Evolutionary conservation across 2,329 filamentous ascomycete species (phyloP), one percentile per base, ranked within the genome.

Genomic region (Cryphonectria radicalis): DNA sequence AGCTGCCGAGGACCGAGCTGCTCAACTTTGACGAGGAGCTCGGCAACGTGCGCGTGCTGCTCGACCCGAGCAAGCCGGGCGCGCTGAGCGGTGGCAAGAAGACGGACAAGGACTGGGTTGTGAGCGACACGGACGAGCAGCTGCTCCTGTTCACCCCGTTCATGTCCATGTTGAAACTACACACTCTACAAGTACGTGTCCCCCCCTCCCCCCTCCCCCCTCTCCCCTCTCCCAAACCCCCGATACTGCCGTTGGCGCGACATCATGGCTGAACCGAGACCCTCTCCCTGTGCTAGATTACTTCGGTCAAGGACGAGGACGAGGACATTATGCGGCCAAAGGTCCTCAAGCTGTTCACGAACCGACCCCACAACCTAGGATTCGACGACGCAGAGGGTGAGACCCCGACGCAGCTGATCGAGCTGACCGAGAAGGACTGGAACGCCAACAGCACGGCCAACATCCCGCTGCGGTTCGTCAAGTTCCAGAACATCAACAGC

Each of bases 71-170:
- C 70, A 90, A 91, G 81, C 95, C 95, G 7, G 89, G 86, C 68
- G 86, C 86, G 0, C 81, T 95, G 69, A 80, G 81, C 65, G 89
- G 90, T 77, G 87, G 83, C 69, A 90, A 90, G 78, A 82, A 80
- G 25, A 80, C 82, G 13, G 82, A 84, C 46, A 89, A 89, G 78
- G 95, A 99, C 82, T 98, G 93, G 91, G 91, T 98, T 32, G 93
- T 98, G 85, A 98, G 94, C 81, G 95, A 98, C 79, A 97, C 95
- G 50, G 96, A 99, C 79, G 95, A 98, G 83, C 96, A 99, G 85
- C 85, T 99, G 73, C 93, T 98, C 88, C 87, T 99, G 63, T 98
- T 91, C 82, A 87, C 97, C 70, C 95, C 96, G 0, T 97, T 99
- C 83, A 92, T 95, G 80, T 90, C 92, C 43, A 93, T 90, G 64